A percentile compares a stretch with the other conserved stretches of the same genome.
Conservation (phyloP, 495 filamentous ascomycete genomes). For the Penicillium mononematosum region DNA sequence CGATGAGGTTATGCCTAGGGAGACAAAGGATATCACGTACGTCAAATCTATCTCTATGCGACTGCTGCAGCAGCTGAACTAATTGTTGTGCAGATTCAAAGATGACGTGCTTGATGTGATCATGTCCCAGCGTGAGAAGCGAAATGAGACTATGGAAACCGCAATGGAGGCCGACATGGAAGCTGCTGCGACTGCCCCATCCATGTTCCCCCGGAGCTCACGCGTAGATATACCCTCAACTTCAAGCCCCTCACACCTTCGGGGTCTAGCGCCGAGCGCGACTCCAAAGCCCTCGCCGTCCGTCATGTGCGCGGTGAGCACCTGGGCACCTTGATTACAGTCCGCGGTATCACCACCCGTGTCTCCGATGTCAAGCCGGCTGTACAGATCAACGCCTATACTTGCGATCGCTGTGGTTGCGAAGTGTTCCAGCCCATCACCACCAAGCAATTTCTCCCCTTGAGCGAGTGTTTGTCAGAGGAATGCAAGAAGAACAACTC, state of each 20-base stretch:
- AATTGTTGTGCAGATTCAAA: constrained; percentile 66
- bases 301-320: constrained; percentile 90
- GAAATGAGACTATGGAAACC: constrained; percentile 72
- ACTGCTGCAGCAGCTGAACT: neutral
- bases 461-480: constrained; percentile 78
- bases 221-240: constrained; percentile 88
- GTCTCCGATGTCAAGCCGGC: constrained; percentile 98
- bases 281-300: constrained; percentile 81
- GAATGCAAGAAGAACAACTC: constrained; percentile 89
- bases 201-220: constrained; percentile 88
- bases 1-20: constrained; percentile 80
- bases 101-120: constrained; percentile 97
- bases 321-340: constrained; percentile 87
- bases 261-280: constrained; percentile 59
- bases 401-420: constrained; percentile 91
- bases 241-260: constrained; percentile 86
- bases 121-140: constrained; percentile 83
- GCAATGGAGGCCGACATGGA: constrained; percentile 68
- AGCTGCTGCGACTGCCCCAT: constrained; percentile 40
- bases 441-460: constrained; percentile 83
- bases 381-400: constrained; percentile 95
- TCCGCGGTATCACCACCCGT: constrained; percentile 90
- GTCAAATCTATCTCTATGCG: constrained; percentile 19
- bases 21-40: constrained; percentile 74
- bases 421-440: constrained; percentile 97